Base-by-base conservation (phyloP, 2,329 filamentous ascomycete genomes). In the Bertia moriformis region DNA sequence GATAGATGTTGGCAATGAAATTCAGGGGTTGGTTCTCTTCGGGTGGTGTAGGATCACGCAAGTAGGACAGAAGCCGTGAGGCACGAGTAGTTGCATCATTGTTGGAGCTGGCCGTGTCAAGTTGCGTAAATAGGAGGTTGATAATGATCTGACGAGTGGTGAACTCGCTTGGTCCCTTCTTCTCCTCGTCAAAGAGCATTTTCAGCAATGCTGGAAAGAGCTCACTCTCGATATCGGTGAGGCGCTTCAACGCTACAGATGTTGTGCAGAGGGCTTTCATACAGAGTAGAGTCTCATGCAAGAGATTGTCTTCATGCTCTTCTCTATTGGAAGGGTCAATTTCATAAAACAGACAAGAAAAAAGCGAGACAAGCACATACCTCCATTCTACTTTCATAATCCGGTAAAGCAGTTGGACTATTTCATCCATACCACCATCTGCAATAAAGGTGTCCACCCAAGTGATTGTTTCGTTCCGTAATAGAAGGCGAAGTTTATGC, bases 351-450 rank as follows among this genome's bases (percentile, higher is more conserved):
- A 10, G 12, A 35, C 10, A 35, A 35, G 7, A 13, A 35, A 15
- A 35, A 10, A 13, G 32, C 12, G 15, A 13, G 10, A 35, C 15
- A 10, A 35, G 17, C 7, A 17, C 59, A 40, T 55, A 69, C 66
- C 74, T 70, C 76, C 78, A 82, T 49, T 81, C 77, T 40, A 82
- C 67, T 32, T 70, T 69, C 62, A 79, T 75, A 41, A 76, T 78
- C n/a, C 75, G 62, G 48, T 78, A 71, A 19, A 80, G 59, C 29
- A 82, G 57, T 38, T 65, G 63, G 18, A 79, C 66, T 24, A 81
- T 65, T 49, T 78, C 73, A 33, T 69, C 64, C 75, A 82, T 78
- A 13, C 77, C 77, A 18, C 71, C 73, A 35, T 74, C 66, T 15
- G 66, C 61, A 42, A 81, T 71, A 54, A 82, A 82, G 3, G 60